Conservation (phyloP, 768 basidiomycete genomes). For the Boletus reticuloceps region DNA sequence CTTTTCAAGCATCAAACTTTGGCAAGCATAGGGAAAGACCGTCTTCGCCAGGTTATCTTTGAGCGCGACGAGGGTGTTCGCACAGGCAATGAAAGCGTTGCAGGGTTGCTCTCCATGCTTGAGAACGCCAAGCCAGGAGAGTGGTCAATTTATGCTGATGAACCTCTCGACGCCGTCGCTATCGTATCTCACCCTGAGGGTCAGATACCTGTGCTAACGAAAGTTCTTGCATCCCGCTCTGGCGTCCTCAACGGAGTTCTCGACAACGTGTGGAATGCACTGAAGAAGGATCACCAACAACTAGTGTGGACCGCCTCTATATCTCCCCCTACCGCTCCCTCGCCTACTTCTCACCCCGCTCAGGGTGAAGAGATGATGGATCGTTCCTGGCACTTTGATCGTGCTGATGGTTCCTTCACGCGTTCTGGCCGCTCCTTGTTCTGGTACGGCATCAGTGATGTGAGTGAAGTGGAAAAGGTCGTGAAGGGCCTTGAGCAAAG, state of each 20-base stretch:
- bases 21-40: constrained; percentile 85
- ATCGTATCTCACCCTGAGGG: constrained; percentile 90
- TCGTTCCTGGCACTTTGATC: constrained; percentile 97
- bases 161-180: constrained; percentile 92
- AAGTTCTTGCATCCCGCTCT: constrained; percentile 82
- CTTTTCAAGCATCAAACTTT: constrained; percentile 86
- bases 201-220: constrained; percentile 88
- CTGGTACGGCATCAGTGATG: constrained; percentile 95
- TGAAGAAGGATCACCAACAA: constrained; percentile 90
- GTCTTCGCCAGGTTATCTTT: constrained; percentile 91
- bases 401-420: constrained; percentile 96
- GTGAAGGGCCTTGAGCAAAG: constrained; percentile 74
- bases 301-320: constrained; percentile 98
- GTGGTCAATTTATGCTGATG: constrained; percentile 97
- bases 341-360: constrained; percentile 5
- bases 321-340: constrained; percentile 11
- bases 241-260: constrained; percentile 93
- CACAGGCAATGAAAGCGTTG: constrained; percentile 78
- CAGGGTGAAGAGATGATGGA: constrained; percentile 80
- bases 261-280: constrained; percentile 96
- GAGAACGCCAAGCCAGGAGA: constrained; percentile 77
- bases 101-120: constrained; percentile 61
- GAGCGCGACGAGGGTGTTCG: constrained; percentile 94
- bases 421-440: constrained; percentile 91
- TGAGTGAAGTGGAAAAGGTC: constrained; percentile 85